phyloP scores from a whole-genome alignment of 441 rosid genomes.

The Corymbia calophylla region DNA sequence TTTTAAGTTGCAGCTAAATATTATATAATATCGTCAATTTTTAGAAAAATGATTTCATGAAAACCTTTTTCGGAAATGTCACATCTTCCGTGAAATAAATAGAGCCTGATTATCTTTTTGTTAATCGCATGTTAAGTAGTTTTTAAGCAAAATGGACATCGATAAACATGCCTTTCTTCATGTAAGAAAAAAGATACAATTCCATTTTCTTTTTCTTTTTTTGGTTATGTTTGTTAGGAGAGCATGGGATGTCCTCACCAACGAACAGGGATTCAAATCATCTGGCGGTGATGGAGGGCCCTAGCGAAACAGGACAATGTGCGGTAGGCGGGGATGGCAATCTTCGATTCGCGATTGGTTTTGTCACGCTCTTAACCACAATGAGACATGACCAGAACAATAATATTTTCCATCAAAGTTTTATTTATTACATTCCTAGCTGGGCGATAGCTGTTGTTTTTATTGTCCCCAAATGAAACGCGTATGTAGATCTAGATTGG shows the following conservation, averaged over 20 bases:
- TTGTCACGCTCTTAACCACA: not conserved
- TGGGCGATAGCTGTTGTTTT: not conserved
- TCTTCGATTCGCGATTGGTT: not conserved
- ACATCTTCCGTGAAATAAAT: too few relatives aligned
- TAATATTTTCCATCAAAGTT: not conserved
- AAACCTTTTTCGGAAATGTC: fast-evolving
- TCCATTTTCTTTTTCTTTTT: not conserved
- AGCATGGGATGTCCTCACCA: not conserved
- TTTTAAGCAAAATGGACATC: not conserved
- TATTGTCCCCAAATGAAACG: not conserved
- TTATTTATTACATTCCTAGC: not conserved
- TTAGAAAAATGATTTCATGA: too few relatives aligned
- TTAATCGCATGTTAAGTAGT: not conserved
- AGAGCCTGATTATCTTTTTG: not conserved
- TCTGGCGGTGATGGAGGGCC: not conserved
- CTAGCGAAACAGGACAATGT: not conserved
- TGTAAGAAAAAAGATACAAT: not conserved
- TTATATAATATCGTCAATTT: too few relatives aligned
- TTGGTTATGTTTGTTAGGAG: not conserved
- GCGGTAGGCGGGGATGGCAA: not conserved
- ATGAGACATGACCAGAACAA: not conserved
- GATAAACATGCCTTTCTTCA: not conserved
- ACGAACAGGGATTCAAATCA: not conserved
- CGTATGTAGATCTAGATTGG: not conserved
- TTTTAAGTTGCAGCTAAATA: too few relatives aligned